These are phyloP conservation scores for Pouteria glomerata DNA, from an alignment of 148 eudicot genomes.

Conservation along the genomic window DNA sequence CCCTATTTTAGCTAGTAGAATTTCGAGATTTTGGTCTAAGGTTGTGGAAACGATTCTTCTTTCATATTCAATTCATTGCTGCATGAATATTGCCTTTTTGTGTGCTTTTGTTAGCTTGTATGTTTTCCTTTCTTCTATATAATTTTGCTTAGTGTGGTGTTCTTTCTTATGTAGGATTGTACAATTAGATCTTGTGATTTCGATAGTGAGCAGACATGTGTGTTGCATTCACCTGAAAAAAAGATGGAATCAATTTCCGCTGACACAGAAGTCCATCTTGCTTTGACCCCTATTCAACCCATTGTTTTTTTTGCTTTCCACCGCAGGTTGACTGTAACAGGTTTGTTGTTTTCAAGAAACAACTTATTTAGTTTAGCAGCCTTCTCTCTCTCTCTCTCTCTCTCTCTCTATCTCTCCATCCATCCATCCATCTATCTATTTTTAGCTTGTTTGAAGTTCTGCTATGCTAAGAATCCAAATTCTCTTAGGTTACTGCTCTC, in stretches of 20 bases:
- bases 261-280: constrained; percentile 95
- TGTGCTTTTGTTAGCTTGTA: neutral
- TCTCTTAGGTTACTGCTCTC: neutral
- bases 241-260: constrained; percentile 74
- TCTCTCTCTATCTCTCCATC: neutral
- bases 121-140: neutral
- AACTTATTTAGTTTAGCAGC: too few species aligned
- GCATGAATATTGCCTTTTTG: constrained; percentile 84
- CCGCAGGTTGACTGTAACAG: constrained; percentile 96
- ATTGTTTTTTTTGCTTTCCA: constrained; percentile 97
- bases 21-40: neutral
- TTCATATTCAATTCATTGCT: constrained; percentile 13
- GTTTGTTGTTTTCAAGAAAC: constrained; percentile 28
- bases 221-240: constrained; percentile 95
- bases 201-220: constrained; percentile 91
- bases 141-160: neutral
- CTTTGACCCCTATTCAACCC: constrained; percentile 94
- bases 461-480: neutral
- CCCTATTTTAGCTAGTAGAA: too few species aligned
- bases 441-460: constrained; percentile 6
- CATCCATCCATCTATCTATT: neutral
- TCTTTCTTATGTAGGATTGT: constrained; percentile 63
- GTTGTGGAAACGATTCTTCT: neutral
- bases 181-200: constrained; percentile 96
- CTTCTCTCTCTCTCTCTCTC: too few species aligned